Evolutionary conservation across 345 rosid genomes (phyloP), one percentile per base, ranked within the genome.

Genomic region (Limnanthes douglasii): DNA sequence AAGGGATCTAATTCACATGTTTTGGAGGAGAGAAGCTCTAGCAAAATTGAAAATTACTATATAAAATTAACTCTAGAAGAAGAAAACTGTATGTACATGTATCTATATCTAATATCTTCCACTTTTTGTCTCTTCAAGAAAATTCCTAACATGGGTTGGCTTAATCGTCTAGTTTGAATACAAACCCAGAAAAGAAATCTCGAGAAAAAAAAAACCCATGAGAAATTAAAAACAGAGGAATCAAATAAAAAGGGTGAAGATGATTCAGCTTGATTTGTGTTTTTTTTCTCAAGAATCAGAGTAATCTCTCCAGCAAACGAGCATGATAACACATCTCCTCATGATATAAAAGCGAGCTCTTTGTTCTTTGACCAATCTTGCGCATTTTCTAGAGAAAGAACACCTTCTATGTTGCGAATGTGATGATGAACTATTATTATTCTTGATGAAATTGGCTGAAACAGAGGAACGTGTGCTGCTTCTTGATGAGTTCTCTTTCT

Each of bases 301-400:
- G 39, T 72, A 80, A 18, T 90, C 95, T 21, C 69, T 73, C 98
- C 95, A 90, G 67, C 98, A 90, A 19, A 90, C 64, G 39, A 90
- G 94, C 92, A 90, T 84, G 34, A 74, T 53, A 0, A 90, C 82
- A 39, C 98, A 90, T 4, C 94, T 75, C 50, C 98, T 53, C 75
- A 84, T 55, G 70, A 90, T 90, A 44, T 90, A 90, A 62, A 90
- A 90, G 22, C 82, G 68, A 30, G 98, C 95, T 54, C 98, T 59
- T 25, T 90, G 98, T 45, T 90, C 95, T 38, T 75, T 69, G 11
- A 90, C 84, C 38, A 90, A 46, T 31, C 72, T 72, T 0, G 92
- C 84, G 28, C 98, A 90, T 57, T 75, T 90, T 37, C 95, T 70
- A 0, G 85, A 51, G 37, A 90, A 90, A 13, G 94, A 61, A 37